Conservation (phyloP, 352 stramenopile genomes). For the Phytopythium helicoides region DNA sequence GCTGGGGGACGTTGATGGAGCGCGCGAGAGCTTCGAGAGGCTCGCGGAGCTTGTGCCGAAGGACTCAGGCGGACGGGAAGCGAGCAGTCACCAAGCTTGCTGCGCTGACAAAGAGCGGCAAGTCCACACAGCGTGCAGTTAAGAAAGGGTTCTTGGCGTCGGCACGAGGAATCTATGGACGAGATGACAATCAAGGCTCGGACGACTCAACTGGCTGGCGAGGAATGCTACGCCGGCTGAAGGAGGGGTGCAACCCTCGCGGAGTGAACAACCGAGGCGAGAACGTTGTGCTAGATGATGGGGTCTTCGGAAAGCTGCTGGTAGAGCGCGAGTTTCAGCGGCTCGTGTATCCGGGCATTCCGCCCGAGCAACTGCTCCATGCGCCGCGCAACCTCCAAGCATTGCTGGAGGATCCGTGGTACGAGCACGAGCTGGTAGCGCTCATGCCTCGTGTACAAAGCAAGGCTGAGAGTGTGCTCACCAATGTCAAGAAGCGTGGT, state of each 20-base stretch:
- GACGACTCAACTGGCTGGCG: constrained; percentile 30
- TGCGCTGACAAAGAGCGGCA: constrained; percentile 1
- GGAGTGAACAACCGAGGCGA: constrained; percentile 58
- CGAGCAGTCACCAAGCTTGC: constrained; percentile 55
- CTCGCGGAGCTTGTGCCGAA: constrained; percentile 64
- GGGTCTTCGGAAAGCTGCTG: constrained; percentile 77
- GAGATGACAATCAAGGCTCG: constrained; percentile 18
- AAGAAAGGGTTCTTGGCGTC: constrained; percentile 48
- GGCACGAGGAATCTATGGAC: constrained; percentile 55
- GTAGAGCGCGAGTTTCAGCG: constrained; percentile 66
- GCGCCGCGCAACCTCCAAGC: constrained; percentile 70
- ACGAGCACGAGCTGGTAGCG: constrained; percentile 68
- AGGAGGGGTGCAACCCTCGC: constrained; percentile 46
- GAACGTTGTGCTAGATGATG: constrained; percentile 68
- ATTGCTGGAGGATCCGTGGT: constrained; percentile 76
- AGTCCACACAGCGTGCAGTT: constrained; percentile 12
- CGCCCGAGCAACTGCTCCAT: constrained; percentile 57
- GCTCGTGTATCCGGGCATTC: constrained; percentile 79
- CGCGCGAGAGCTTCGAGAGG: constrained; percentile 71
- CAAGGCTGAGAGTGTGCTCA: constrained; percentile 73
- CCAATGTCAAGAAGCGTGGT: constrained; percentile 78
- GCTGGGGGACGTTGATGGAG: constrained; percentile 53
- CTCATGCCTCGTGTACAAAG: constrained; percentile 82
- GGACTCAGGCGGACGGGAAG: constrained; percentile 28
- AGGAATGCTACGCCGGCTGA: constrained; percentile 60